Percentiles rank a stretch among this genome's conserved stretches.
These are phyloP conservation scores for Thielaviopsis euricoi DNA, from an alignment of 2,329 filamentous ascomycete genomes.

Conservation along the genomic window DNA sequence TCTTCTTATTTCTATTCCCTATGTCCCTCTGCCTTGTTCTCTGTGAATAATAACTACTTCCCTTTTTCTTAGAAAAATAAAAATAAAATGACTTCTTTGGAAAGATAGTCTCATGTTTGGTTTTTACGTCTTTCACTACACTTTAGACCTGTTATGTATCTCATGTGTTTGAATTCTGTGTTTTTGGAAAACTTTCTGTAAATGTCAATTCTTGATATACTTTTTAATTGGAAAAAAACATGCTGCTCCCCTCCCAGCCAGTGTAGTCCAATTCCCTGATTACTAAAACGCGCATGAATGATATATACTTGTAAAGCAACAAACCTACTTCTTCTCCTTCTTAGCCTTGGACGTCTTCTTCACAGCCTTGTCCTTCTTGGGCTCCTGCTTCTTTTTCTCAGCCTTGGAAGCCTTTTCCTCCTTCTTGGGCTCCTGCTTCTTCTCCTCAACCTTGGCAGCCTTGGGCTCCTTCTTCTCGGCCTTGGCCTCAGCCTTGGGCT, in stretches of 20 bases:
- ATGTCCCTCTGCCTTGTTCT: neutral
- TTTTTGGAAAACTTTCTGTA: neutral
- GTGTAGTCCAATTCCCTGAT: conserved; percentile 1
- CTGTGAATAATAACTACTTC: conserved; percentile 14
- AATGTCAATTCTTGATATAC: conserved; percentile 8
- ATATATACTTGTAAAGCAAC: conserved; percentile 2
- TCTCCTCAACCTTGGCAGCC: neutral
- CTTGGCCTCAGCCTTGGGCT: conserved; percentile 11
- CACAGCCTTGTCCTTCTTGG: conserved; percentile 7
- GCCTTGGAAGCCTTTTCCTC: neutral
- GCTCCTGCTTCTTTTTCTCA: conserved; percentile 10
- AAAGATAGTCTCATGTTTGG: neutral
- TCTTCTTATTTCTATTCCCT: neutral
- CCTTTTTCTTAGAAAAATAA: too few species aligned
- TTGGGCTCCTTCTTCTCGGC: neutral
- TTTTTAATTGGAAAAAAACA: conserved; percentile 4
- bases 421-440: conserved; percentile 7
- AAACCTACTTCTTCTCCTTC: conserved; percentile 11
- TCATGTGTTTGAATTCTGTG: neutral
- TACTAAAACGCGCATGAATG: conserved; percentile 10
- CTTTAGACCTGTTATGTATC: neutral
- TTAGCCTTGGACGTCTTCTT: conserved; percentile 7
- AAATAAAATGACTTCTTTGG: too few species aligned
- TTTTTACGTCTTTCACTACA: neutral
- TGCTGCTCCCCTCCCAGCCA: neutral